Base-by-base conservation (phyloP, 2,329 filamentous ascomycete genomes). In the Colletotrichum plurivorum region DNA sequence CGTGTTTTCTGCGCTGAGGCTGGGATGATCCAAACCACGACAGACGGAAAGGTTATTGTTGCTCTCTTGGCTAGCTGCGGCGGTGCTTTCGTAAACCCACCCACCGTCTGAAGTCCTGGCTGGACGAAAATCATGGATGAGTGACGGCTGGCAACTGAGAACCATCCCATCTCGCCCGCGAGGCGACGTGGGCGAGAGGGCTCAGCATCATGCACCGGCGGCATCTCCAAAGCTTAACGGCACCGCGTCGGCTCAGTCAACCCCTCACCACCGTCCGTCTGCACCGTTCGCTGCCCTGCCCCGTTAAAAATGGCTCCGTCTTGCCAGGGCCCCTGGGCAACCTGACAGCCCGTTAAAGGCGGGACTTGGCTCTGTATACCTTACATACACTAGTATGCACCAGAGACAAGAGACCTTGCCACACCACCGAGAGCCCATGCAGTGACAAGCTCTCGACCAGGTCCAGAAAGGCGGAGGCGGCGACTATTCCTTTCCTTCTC, bases 171-270 rank as follows among this genome's bases (percentile, higher is more conserved):
- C 51, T 61, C 15, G 45, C 49, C 51, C 52, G 45, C n/a, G 25
- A 49, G 55, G 43, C 67, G 62, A 66, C 62, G 67, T 66, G 62
- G 45, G 51, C 66, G 45, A 66, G 62, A 66, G 45, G 67, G 67
- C 66, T 69, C 67, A 67, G 67, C 62, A 60, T 69, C 62, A 69
- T 69, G 67, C 67, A 61, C 56, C 67, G 43, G 55, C 67, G 49
- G 51, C 67, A 56, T 25, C 43, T 25, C 45, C 62, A 60, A 66
- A 66, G 51, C 67, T 67, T 66, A 67, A 69, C 62, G 67, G 67
- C 55, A 39, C 62, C 67, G 67, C 62, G 20, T 66, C 66, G 66
- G 66, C 66, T 54, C 54, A 52, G 27, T 62, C 54, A 45, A 68
- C 61, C 55, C 67, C 55, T 67, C 62, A 61, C 41, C 67, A 60